A percentile compares a stretch with the other conserved stretches of the same genome.
phyloP scores from a whole-genome alignment of 2,329 filamentous ascomycete genomes.

The Coleophoma cylindrospora region DNA sequence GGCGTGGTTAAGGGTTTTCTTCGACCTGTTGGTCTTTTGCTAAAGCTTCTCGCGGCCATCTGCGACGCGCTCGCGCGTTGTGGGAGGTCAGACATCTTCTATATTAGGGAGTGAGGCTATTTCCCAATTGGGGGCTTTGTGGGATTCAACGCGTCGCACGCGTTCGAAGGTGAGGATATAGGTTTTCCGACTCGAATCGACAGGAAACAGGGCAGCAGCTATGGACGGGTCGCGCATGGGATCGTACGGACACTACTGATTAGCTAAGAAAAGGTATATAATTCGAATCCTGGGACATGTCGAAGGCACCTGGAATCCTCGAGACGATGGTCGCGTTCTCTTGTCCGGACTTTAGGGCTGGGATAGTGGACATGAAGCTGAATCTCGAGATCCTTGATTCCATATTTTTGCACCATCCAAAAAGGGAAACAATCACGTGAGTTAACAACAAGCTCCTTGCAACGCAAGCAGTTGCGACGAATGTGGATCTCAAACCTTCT shows the following conservation, averaged over 20 bases:
- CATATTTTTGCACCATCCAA: neutral
- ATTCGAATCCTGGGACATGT: neutral
- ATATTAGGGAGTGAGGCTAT: too few relatives aligned
- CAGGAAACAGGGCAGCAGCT: neutral
- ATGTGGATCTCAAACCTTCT: too few relatives aligned
- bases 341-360: neutral
- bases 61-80: slow-evolving; percentile 8
- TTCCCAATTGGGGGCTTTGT: neutral
- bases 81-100: slow-evolving; percentile 3
- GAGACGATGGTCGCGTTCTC: neutral
- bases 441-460: neutral
- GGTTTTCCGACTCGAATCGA: too few relatives aligned
- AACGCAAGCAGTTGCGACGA: neutral
- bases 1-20: neutral
- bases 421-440: neutral
- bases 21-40: neutral
- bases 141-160: neutral
- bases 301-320: neutral
- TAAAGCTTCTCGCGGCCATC: slow-evolving; percentile 7
- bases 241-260: neutral
- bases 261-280: neutral
- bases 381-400: neutral
- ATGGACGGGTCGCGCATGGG: neutral
- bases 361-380: neutral
- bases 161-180: neutral